Percentiles rank a stretch among this genome's conserved stretches.
These are phyloP conservation scores for Mortierella sp. DNA, from an alignment of 371 early-diverging fungal genomes.

Conservation along the genomic window DNA sequence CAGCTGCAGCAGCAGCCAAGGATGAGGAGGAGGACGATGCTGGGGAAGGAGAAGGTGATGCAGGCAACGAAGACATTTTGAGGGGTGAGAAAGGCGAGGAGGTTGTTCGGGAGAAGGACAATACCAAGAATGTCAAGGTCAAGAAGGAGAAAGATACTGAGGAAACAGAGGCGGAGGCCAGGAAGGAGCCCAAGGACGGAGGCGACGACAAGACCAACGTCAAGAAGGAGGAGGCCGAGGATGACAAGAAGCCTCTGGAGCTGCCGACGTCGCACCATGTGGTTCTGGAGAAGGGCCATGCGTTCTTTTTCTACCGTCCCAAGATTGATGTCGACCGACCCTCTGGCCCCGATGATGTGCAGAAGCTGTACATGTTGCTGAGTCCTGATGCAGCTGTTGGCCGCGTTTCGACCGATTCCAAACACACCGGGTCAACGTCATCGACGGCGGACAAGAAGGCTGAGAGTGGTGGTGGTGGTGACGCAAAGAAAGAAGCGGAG, in stretches of 20 bases:
- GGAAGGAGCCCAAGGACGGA: not conserved
- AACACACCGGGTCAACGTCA: not conserved
- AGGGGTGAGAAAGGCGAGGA: not conserved
- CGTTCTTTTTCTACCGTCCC: slow-evolving; percentile 65
- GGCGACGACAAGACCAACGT: not conserved
- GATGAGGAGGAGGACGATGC: not conserved
- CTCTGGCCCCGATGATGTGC: slow-evolving; percentile 53
- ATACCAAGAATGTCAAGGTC: not conserved
- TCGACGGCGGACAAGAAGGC: slow-evolving; percentile 8
- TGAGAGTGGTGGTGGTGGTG: too few species aligned
- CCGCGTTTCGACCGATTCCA: slow-evolving; percentile 11
- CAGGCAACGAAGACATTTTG: not conserved
- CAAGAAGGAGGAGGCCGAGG: not conserved
- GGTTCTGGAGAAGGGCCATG: slow-evolving; percentile 59
- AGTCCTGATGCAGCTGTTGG: slow-evolving; percentile 58
- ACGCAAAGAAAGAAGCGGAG: not conserved
- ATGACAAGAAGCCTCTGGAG: not conserved
- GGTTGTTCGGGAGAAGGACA: not conserved
- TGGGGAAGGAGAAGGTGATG: not conserved
- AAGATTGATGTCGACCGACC: slow-evolving; percentile 58
- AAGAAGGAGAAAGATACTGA: not conserved
- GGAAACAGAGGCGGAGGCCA: not conserved
- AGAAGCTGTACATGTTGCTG: slow-evolving; percentile 59
- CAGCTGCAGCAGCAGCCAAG: not conserved
- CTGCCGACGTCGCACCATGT: not conserved